Conservation (phyloP, 169 alveolate species). For the Eimeria sp. region DNA sequence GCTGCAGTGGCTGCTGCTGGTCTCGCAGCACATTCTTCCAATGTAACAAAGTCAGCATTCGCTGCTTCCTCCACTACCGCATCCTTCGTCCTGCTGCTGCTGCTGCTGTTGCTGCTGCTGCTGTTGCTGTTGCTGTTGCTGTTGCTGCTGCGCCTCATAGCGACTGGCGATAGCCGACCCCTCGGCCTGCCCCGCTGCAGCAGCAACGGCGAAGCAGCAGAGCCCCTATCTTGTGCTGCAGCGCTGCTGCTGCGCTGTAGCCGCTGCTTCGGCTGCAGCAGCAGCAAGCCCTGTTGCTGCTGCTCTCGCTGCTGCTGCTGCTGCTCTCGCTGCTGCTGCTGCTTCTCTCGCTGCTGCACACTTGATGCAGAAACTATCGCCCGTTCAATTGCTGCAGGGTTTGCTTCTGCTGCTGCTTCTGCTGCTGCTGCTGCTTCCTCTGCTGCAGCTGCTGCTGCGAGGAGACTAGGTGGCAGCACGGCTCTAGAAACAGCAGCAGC, state of each 20-base stretch:
- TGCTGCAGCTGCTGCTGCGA: constrained; percentile 50
- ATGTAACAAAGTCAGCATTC: background rate
- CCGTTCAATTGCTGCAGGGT: background rate
- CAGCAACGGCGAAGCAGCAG: constrained; percentile 25
- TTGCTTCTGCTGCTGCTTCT: background rate
- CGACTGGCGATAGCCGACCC: background rate
- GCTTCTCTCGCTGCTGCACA: background rate
- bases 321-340: background rate
- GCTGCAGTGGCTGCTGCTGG: background rate
- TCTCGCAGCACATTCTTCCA: background rate
- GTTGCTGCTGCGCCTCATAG: background rate
- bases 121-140: background rate
- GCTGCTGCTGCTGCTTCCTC: background rate
- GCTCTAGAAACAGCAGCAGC: constrained; percentile 43
- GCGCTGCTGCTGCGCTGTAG: constrained; percentile 6
- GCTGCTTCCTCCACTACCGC: background rate
- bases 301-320: background rate
- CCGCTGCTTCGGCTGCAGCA: constrained; percentile 5
- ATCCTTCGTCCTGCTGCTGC: background rate
- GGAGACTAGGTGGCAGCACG: constrained; percentile 1
- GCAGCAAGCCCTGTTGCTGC: background rate
- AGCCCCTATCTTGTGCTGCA: background rate
- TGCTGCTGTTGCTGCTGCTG: constrained; percentile 13
- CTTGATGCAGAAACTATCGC: background rate
- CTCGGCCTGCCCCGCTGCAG: constrained; percentile 7